Percentiles rank a stretch among this genome's conserved stretches.
phyloP scores from a whole-genome alignment of 2,329 filamentous ascomycete species.

The Aspergillus ruber region DNA sequence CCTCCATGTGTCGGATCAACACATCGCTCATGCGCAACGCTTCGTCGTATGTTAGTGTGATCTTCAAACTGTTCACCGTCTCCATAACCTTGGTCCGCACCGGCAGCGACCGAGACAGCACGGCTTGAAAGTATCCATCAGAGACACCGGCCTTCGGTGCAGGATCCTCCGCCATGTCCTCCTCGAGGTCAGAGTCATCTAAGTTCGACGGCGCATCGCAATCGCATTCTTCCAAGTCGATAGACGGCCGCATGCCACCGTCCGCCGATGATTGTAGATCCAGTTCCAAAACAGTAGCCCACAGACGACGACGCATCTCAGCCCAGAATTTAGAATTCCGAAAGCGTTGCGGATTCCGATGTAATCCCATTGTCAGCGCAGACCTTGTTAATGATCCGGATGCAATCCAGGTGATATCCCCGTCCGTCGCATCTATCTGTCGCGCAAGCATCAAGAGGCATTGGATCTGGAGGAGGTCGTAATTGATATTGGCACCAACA shows the following conservation, averaged over 20 bases:
- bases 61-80: slow-evolving; percentile 24
- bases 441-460: slow-evolving; percentile 29
- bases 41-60: slow-evolving; percentile 27
- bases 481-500: slow-evolving; percentile 24
- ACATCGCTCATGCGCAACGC: slow-evolving; percentile 25
- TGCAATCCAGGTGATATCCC: slow-evolving; percentile 29
- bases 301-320: slow-evolving; percentile 41
- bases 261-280: slow-evolving; percentile 33
- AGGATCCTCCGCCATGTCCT: slow-evolving; percentile 16
- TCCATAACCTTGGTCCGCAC: slow-evolving; percentile 25
- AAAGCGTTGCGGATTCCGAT: slow-evolving; percentile 32
- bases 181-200: slow-evolving; percentile 28
- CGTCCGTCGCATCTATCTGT: slow-evolving; percentile 23
- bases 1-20: slow-evolving; percentile 17
- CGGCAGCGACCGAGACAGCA: slow-evolving; percentile 22
- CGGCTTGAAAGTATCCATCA: slow-evolving; percentile 21
- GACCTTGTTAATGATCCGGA: slow-evolving; percentile 35
- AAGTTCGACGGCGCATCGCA: slow-evolving; percentile 33
- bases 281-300: slow-evolving; percentile 40
- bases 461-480: slow-evolving; percentile 28
- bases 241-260: slow-evolving; percentile 26
- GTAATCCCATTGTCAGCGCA: slow-evolving; percentile 38
- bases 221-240: slow-evolving; percentile 32
- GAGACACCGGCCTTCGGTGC: slow-evolving; percentile 13
- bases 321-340: slow-evolving; percentile 31